These are phyloP conservation scores for Scutellaria baicalensis DNA, from an alignment of 257 asterid species.

Conservation along the genomic window DNA sequence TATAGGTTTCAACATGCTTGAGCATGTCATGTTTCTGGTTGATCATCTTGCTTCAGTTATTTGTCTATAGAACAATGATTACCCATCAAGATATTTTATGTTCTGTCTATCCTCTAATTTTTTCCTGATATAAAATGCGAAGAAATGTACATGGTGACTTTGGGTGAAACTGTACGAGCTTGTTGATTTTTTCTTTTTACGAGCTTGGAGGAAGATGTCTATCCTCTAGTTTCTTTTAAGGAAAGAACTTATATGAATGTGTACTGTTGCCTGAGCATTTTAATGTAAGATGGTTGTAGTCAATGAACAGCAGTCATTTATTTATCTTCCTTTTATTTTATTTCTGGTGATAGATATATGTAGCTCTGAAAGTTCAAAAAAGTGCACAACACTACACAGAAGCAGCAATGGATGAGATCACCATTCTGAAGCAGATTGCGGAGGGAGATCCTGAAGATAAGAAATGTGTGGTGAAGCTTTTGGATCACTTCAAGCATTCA, in stretches of 20 bases:
- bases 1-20: background rate
- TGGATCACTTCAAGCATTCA: conserved; percentile 95
- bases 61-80: background rate
- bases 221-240: background rate
- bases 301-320: background rate
- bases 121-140: background rate
- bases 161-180: background rate
- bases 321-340: background rate
- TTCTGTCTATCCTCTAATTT: background rate
- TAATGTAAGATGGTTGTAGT: background rate
- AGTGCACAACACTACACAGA: conserved; percentile 95
- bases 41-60: background rate
- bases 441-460: conserved; percentile 87
- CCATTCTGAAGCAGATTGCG: conserved; percentile 79
- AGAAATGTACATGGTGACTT: background rate
- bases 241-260: background rate
- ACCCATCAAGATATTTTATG: background rate
- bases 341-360: conserved; percentile 45
- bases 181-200: background rate
- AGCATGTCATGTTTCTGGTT: background rate
- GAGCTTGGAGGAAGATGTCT: background rate
- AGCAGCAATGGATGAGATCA: conserved; percentile 96
- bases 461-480: conserved; percentile 87
- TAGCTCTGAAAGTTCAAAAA: conserved; percentile 91
- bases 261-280: background rate